Evolutionary conservation across 441 rosid genomes (phyloP), one percentile per base, ranked within the genome.

Genomic region (Populus hybrid): DNA sequence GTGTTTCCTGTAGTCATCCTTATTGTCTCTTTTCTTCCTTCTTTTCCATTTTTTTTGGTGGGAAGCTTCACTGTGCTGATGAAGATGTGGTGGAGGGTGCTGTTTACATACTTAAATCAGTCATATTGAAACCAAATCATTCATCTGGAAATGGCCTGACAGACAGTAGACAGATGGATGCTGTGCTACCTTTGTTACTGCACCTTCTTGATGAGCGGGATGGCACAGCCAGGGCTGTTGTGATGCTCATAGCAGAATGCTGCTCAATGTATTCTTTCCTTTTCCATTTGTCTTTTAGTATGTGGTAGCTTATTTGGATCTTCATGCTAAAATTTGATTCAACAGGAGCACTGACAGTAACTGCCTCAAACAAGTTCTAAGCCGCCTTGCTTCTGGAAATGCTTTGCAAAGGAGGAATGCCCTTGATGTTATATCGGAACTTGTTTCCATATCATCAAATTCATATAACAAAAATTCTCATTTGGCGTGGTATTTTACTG

Each of bases 131-230:
- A 86, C 85, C 81, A 82, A 87, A 84, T 75, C 74, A 81, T 82
- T 85, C 85, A 65, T 82, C 92, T 38, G 88, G 79, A 78, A 81
- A 85, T 85, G 68, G 79, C 79, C 77, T 76, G 69, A 70, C 81
- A 63, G 89, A 86, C 65, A 82, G 85, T 61, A 85, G 88, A 77
- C 88, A 88, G 84, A 84, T 89, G 87, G 91, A 88, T 81, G 78
- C 82, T 38, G 83, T 92, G 80, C 78, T 91, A 78, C 90, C 93
- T 38, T 68, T 83, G 53, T 83, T 95, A 85, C 91, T 95, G 78
- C 85, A 89, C 78, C 92, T 95, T 87, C 90, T 95, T 72, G 98
- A 95, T 76, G 95, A 93, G 89, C 83, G 88, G 87, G 98, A 95
- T 85, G 90, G 91, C 61, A 85, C 93, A 19, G 93, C 97, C 82